Conservation (phyloP, 2,329 filamentous ascomycete species). For the Clarireedia sp. region DNA sequence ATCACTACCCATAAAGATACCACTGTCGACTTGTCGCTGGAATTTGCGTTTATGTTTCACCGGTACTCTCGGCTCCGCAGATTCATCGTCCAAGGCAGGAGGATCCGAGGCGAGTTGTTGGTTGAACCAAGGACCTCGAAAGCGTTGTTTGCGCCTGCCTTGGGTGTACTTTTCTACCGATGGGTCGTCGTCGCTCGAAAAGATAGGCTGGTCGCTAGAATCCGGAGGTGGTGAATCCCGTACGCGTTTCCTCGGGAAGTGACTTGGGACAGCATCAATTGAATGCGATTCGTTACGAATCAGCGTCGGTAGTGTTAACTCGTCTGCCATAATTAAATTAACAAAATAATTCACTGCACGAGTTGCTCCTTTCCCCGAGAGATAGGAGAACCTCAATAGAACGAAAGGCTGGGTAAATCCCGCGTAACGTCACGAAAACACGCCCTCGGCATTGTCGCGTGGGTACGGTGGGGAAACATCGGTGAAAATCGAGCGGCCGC, state of each 20-base stretch:
- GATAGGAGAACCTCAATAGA: not conserved
- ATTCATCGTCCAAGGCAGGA: conserved; percentile 12
- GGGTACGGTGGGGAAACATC: too few relatives aligned
- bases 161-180: conserved; percentile 56
- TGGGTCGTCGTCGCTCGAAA: conserved; percentile 66
- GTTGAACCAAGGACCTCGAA: conserved; percentile 61
- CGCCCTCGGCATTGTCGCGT: not conserved
- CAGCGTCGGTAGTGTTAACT: conserved; percentile 16
- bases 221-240: conserved; percentile 32
- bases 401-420: not conserved
- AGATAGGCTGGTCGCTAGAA: conserved; percentile 63
- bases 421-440: not conserved
- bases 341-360: not conserved
- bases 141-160: conserved; percentile 51
- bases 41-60: conserved; percentile 41
- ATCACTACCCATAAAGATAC: conserved; percentile 61
- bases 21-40: conserved; percentile 57
- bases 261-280: not conserved
- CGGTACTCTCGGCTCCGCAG: not conserved
- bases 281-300: not conserved
- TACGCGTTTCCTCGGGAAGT: conserved; percentile 32
- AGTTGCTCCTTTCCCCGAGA: not conserved
- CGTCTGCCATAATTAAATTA: conserved; percentile 14
- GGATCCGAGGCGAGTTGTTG: conserved; percentile 39
- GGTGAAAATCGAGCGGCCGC: not conserved